A percentile compares a stretch with the other conserved stretches of the same genome.
Conservation (phyloP, 352 stramenopile genomes). For the Blastocystis sp. region DNA sequence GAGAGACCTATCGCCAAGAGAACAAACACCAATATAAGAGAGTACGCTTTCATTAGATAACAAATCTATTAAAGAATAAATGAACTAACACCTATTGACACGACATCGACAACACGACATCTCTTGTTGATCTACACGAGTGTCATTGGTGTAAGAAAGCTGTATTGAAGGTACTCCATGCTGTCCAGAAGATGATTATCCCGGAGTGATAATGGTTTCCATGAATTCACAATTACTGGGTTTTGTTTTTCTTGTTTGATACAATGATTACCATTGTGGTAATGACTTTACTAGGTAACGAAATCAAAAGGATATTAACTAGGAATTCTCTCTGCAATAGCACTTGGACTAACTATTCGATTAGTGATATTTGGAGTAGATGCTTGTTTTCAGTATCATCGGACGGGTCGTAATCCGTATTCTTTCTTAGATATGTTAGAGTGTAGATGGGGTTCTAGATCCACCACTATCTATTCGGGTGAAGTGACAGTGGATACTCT, state of each 20-base stretch:
- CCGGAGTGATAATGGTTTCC: neutral
- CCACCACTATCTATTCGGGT: neutral
- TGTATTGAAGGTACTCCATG: neutral
- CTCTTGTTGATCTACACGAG: neutral
- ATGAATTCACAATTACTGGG: neutral
- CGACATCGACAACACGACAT: neutral
- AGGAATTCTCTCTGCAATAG: conserved; percentile 3
- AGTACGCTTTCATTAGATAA: neutral
- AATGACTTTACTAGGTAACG: neutral
- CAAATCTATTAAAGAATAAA: neutral
- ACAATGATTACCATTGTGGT: neutral
- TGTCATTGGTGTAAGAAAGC: neutral
- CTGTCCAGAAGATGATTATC: neutral
- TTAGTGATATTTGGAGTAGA: conserved; percentile 40
- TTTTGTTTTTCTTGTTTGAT: neutral
- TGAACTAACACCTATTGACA: neutral
- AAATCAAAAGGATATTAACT: neutral
- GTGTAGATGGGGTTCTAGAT: neutral
- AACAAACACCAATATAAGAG: conserved; percentile 2
- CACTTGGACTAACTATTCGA: conserved; percentile 11
- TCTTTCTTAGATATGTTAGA: neutral
- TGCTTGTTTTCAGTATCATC: neutral
- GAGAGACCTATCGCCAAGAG: neutral
- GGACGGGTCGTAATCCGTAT: neutral
- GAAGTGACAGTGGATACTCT: conserved; percentile 9